Evolutionary conservation across 371 early-diverging fungal species (phyloP).

Genomic region (Chytridium lagenaria): DNA sequence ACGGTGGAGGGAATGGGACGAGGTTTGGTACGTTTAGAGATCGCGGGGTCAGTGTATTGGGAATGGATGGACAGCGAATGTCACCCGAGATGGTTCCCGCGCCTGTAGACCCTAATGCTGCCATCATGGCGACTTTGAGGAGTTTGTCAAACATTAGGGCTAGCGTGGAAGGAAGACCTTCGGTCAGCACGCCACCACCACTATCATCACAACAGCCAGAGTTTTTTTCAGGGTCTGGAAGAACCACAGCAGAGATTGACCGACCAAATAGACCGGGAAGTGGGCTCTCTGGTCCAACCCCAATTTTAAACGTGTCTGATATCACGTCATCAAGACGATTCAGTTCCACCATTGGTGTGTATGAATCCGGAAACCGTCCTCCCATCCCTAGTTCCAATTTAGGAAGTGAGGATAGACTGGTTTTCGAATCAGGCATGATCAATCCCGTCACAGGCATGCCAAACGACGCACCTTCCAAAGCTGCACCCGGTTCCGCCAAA

Average conservation of each 20-base stretch:
- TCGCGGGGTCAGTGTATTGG: slow-evolving; percentile 19
- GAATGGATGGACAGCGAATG: slow-evolving; percentile 33
- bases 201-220: not conserved
- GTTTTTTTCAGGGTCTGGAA: not conserved
- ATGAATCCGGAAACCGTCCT: not conserved
- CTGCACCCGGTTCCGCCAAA: slow-evolving; percentile 2
- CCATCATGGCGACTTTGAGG: not conserved
- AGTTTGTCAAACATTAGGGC: slow-evolving; percentile 3
- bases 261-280: slow-evolving; percentile 11
- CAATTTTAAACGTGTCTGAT: not conserved
- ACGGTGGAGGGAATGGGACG: slow-evolving; percentile 16
- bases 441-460: slow-evolving; percentile 3
- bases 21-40: slow-evolving; percentile 20
- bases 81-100: not conserved
- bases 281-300: not conserved
- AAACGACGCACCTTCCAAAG: not conserved
- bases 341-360: not conserved
- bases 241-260: not conserved
- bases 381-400: slow-evolving; percentile 12
- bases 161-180: slow-evolving; percentile 19
- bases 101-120: not conserved
- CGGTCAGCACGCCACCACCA: slow-evolving; percentile 13
- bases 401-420: slow-evolving; percentile 9
- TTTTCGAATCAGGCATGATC: slow-evolving; percentile 2
- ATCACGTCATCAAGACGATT: not conserved